Percentiles rank a stretch among this genome's conserved stretches.
Conservation (phyloP, 306 rosid genomes). For the Purshia tridentata region DNA sequence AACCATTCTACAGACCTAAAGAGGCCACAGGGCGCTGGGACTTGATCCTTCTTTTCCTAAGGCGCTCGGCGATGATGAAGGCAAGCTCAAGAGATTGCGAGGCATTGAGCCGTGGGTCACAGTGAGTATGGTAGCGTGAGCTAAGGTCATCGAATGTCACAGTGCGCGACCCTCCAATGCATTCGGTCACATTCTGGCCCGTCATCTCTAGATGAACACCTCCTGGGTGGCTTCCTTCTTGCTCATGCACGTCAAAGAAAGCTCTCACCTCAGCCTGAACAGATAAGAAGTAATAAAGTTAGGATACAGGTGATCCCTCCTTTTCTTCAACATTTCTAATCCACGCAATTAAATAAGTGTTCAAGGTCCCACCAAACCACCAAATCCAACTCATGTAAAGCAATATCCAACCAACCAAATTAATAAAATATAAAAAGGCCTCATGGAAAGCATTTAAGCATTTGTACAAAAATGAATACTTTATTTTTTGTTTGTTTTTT, state of each 20-base stretch:
- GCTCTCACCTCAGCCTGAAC: constrained; percentile 96
- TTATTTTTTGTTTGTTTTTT: background rate
- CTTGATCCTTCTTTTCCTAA: constrained; percentile 81
- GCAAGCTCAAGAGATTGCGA: constrained; percentile 98
- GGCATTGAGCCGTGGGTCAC: constrained; percentile 96
- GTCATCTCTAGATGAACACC: constrained; percentile 99
- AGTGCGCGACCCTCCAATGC: constrained; percentile 95
- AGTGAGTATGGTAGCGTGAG: constrained; percentile 98
- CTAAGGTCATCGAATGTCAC: constrained; percentile 92
- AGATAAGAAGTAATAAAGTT: background rate
- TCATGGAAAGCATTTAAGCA: constrained; percentile 5
- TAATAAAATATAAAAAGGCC: background rate
- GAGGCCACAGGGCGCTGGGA: constrained; percentile 49
- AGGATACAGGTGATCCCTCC: background rate
- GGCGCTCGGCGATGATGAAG: constrained; percentile 89
- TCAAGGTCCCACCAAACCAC: background rate
- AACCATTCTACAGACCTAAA: constrained; percentile 38
- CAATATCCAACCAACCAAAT: constrained; percentile 1
- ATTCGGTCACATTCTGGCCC: constrained; percentile 96
- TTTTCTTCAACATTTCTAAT: background rate
- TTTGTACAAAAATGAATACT: background rate
- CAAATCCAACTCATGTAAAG: background rate
- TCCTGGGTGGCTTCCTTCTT: constrained; percentile 98
- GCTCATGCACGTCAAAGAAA: constrained; percentile 95
- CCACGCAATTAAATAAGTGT: background rate